Evolutionary conservation across 2,329 filamentous ascomycete species (phyloP), one percentile per base, ranked within the genome.

Genomic region (Colletotrichum tamarilloi): DNA sequence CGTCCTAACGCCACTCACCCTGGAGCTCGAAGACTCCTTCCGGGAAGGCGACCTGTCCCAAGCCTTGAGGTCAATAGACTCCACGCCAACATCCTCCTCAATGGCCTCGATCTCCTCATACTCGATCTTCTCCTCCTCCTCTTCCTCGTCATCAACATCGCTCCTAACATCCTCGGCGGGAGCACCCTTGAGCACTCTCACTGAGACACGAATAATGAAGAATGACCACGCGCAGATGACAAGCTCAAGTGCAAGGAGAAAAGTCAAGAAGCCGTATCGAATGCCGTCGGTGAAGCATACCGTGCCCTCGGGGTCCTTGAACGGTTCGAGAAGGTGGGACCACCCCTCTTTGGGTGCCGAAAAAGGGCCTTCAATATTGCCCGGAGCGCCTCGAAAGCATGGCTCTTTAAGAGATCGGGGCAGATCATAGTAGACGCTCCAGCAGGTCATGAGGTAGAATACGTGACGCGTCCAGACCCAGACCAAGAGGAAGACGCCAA

Each of bases 201-300:
- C 35, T 3, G 53, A 46, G 16, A 66, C 63, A 2, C 63, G 53
- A 19, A 66, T 46, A 5, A 66, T 66, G 35, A 58, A 42, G 24
- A 66, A 58, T 1, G 63, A 66, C 63, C 63, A 66, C 24, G 32
- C 49, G 32, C 63, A 58, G 19, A 66, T 66, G 53, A 66, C 63
- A 8, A 46, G 52, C 32, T 66, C 63, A 7, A 66, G 63, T 3
- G 63, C 63, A 6, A 66, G 63, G 16, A 66, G 35, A 16, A 66
- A 66, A 19, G 19, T 30, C 19, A 66, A 9, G 9, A 66, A 66
- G 32, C 63, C 63, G 16, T 66, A 58, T 1, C 32, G 26, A 16
- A 49, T 22, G 52, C 52, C 63, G 19, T 58, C 4, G 16, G 63
- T 66, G 22, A 66, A 42, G 24, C 63, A 66, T 2, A 66, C 63